Percentiles rank a stretch among this genome's conserved stretches.
phyloP scores from a whole-genome alignment of 2,329 filamentous ascomycete genomes.

The Periconia sp. region DNA sequence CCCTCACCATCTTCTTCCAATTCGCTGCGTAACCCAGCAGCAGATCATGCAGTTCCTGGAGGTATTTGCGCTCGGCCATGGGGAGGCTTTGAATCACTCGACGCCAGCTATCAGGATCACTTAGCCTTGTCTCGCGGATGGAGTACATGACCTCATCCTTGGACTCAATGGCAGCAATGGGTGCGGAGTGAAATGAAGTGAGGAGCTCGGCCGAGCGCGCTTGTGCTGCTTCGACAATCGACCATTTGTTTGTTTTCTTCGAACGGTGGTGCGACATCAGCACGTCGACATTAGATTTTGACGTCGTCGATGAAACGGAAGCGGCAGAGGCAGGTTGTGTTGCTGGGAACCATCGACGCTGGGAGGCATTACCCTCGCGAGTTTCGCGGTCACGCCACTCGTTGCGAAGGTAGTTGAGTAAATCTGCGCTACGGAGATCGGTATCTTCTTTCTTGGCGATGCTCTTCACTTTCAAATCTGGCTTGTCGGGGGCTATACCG shows the following conservation, averaged over 20 bases:
- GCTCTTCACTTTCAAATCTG: slow-evolving; percentile 73
- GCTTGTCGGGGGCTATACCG: slow-evolving; percentile 58
- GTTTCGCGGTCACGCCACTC: slow-evolving; percentile 81
- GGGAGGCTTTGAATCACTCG: slow-evolving; percentile 76
- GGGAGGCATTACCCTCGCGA: slow-evolving; percentile 53
- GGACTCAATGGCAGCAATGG: slow-evolving; percentile 85
- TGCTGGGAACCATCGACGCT: slow-evolving; percentile 22
- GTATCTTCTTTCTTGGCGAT: slow-evolving; percentile 73
- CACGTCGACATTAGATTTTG: slow-evolving; percentile 72
- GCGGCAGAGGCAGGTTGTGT: slow-evolving; percentile 13
- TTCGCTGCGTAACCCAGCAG: slow-evolving; percentile 64
- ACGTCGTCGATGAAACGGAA: slow-evolving; percentile 11
- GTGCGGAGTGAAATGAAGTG: slow-evolving; percentile 71
- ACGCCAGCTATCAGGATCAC: slow-evolving; percentile 82
- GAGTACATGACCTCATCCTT: slow-evolving; percentile 79
- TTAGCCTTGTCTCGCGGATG: slow-evolving; percentile 72
- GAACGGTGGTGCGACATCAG: slow-evolving; percentile 78
- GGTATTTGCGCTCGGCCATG: slow-evolving; percentile 76
- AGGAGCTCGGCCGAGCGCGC: slow-evolving; percentile 62
- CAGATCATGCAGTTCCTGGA: slow-evolving; percentile 79
- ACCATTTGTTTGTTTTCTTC: slow-evolving; percentile 88
- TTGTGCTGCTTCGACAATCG: slow-evolving; percentile 78
- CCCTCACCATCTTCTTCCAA: slow-evolving; percentile 51
- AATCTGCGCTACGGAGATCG: slow-evolving; percentile 72
- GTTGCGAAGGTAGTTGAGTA: slow-evolving; percentile 76